Conservation (phyloP, 805 yeast genomes). For the Saccharomycopsis javanensis region DNA sequence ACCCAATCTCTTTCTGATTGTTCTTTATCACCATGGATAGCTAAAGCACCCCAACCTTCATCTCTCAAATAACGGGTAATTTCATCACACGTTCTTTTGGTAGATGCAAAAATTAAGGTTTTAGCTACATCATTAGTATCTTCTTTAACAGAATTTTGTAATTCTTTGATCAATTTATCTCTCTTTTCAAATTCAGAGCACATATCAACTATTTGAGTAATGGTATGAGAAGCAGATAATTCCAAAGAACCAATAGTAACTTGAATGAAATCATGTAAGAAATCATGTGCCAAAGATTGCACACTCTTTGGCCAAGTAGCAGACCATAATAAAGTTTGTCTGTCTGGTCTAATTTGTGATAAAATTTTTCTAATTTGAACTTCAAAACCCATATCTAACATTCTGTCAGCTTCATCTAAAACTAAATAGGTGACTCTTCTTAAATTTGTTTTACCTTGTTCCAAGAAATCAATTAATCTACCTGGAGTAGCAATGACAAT, state of each 20-base stretch:
- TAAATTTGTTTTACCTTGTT: slow-evolving; percentile 87
- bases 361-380: slow-evolving; percentile 98
- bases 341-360: slow-evolving; percentile 97
- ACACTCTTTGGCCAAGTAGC: slow-evolving; percentile 99
- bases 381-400: slow-evolving; percentile 99
- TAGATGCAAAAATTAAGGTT: slow-evolving; percentile 85
- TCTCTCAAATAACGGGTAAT: slow-evolving; percentile 82
- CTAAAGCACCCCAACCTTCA: slow-evolving; percentile 98
- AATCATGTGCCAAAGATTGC: slow-evolving; percentile 85
- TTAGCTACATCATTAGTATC: slow-evolving; percentile 54
- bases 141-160: slow-evolving; percentile 65
- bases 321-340: slow-evolving; percentile 99
- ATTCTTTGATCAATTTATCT: slow-evolving; percentile 75
- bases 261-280: slow-evolving; percentile 86
- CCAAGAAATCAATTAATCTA: slow-evolving; percentile 96
- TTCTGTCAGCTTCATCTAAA: slow-evolving; percentile 98
- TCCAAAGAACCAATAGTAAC: slow-evolving; percentile 95
- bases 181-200: slow-evolving; percentile 88
- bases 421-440: slow-evolving; percentile 95
- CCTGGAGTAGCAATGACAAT: slow-evolving; percentile 95
- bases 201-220: slow-evolving; percentile 88
- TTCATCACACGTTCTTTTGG: slow-evolving; percentile 96
- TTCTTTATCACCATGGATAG: slow-evolving; percentile 97
- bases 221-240: slow-evolving; percentile 92
- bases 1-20: slow-evolving; percentile 99